Conservation (phyloP, 2,329 filamentous ascomycete species). For the Claviceps monticola region DNA sequence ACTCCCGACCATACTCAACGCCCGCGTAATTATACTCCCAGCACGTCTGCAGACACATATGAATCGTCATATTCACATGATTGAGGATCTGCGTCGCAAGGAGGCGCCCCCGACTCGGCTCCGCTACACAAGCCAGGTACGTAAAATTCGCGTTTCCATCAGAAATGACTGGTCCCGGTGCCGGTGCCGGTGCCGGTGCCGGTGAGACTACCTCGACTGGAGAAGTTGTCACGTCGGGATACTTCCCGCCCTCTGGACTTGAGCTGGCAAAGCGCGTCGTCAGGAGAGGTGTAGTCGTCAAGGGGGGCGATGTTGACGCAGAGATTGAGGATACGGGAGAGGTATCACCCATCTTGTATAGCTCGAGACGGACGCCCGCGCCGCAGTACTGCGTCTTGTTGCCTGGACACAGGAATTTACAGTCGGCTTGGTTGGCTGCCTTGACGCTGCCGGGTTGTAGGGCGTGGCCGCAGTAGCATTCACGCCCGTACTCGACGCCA, state of each 20-base stretch:
- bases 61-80: conserved; percentile 19
- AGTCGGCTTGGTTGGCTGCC: conserved; percentile 18
- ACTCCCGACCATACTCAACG: conserved; percentile 24
- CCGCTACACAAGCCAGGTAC: conserved; percentile 21
- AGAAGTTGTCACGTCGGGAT: background rate
- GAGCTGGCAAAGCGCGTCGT: background rate
- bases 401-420: conserved; percentile 22
- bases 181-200: conserved; percentile 5
- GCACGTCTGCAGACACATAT: conserved; percentile 20
- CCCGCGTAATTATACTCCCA: conserved; percentile 21
- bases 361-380: conserved; percentile 16
- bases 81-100: conserved; percentile 17
- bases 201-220: conserved; percentile 9
- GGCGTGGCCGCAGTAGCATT: conserved; percentile 23
- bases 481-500: conserved; percentile 24
- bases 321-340: background rate
- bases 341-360: conserved; percentile 18
- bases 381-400: conserved; percentile 19
- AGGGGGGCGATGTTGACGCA: background rate
- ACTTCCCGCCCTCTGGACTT: background rate
- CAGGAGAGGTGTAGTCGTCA: background rate
- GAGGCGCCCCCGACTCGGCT: conserved; percentile 20
- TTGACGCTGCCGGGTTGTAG: conserved; percentile 15
- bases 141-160: conserved; percentile 23
- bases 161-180: conserved; percentile 13